Percentiles rank a stretch among this genome's conserved stretches.
Conservation (phyloP, 192 early-diverging fungal species). For the Podila verticillata region DNA sequence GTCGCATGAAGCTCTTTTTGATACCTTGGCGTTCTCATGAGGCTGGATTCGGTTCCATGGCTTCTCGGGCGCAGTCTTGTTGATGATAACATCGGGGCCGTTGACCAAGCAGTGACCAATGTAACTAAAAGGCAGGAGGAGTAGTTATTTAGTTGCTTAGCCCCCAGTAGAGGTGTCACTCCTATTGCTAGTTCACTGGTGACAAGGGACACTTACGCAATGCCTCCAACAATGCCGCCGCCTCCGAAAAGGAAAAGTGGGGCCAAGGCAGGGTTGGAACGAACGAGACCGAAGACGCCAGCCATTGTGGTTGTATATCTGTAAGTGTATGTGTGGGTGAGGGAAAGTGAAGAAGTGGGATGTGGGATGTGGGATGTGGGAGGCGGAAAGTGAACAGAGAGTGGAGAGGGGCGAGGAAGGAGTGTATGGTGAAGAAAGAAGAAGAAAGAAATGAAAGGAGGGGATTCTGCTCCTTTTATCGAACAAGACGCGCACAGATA, state of each 20-base stretch:
- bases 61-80: slow-evolving; percentile 45
- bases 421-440: slow-evolving; percentile 1
- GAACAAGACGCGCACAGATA: too few relatives aligned
- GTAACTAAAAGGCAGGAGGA: slow-evolving; percentile 17
- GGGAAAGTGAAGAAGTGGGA: background rate
- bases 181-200: background rate
- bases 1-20: too few relatives aligned
- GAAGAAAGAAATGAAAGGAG: background rate
- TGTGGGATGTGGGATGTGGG: background rate
- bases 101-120: slow-evolving; percentile 48
- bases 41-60: slow-evolving; percentile 55
- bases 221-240: slow-evolving; percentile 34
- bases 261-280: slow-evolving; percentile 35
- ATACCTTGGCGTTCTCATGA: slow-evolving; percentile 54
- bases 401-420: background rate
- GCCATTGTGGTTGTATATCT: slow-evolving; percentile 14
- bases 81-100: slow-evolving; percentile 51
- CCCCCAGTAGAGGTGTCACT: background rate
- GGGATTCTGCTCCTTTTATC: background rate
- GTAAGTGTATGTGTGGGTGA: background rate
- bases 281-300: slow-evolving; percentile 34
- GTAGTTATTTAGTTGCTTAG: background rate
- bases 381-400: background rate
- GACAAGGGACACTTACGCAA: slow-evolving; percentile 36
- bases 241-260: slow-evolving; percentile 50